Conservation (phyloP, 1,284 basidiomycete genomes). For the Tilletia walkeri region DNA sequence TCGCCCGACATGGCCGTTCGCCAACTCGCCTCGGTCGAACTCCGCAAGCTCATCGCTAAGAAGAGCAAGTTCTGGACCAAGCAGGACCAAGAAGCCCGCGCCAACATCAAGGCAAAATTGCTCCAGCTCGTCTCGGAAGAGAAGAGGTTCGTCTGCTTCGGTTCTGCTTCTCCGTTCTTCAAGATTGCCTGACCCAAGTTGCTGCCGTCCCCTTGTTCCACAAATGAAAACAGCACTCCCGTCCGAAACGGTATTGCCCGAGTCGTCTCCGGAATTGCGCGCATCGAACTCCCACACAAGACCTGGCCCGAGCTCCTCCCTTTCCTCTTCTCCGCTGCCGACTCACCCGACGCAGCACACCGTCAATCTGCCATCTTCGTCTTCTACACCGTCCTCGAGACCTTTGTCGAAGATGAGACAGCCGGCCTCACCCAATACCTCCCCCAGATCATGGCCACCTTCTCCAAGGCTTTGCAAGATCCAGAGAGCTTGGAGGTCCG, state of each 20-base stretch:
- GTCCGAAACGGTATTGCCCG: slow-evolving; percentile 76
- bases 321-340: slow-evolving; percentile 78
- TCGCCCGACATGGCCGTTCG: slow-evolving; percentile 77
- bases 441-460: slow-evolving; percentile 76
- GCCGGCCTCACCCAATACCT: slow-evolving; percentile 74
- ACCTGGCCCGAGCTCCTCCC: slow-evolving; percentile 86
- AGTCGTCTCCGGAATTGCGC: slow-evolving; percentile 88
- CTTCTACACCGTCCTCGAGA: slow-evolving; percentile 87
- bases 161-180: background rate
- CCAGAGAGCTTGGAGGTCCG: slow-evolving; percentile 86
- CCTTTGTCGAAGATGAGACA: slow-evolving; percentile 68
- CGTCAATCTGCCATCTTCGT: slow-evolving; percentile 91
- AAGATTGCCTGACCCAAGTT: no score
- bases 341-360: slow-evolving; percentile 69
- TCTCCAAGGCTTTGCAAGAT: slow-evolving; percentile 75
- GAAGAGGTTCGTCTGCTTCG: slow-evolving; percentile 64
- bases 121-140: slow-evolving; percentile 78
- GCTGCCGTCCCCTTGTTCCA: slow-evolving; percentile 21
- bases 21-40: slow-evolving; percentile 96
- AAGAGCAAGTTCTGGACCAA: slow-evolving; percentile 81
- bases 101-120: slow-evolving; percentile 81
- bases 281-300: slow-evolving; percentile 77
- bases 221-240: slow-evolving; percentile 66
- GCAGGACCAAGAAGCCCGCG: slow-evolving; percentile 68
- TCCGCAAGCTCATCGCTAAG: slow-evolving; percentile 83